phyloP scores from a whole-genome alignment of 225 moss, liverwort and hornwort genomes.

The Pleurozium schreberi region DNA sequence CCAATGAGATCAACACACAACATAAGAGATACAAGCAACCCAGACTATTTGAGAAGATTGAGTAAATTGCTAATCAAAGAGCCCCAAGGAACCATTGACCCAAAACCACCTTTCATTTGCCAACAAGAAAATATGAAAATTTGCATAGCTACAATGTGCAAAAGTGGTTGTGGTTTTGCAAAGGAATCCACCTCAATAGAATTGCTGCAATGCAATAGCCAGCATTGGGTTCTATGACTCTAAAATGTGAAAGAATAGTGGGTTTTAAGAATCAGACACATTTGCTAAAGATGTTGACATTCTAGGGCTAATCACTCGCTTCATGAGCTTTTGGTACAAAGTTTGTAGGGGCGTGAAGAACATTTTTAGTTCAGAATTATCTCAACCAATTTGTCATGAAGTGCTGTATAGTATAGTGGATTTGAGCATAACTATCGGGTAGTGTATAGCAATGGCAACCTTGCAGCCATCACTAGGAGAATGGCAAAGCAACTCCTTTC shows the following conservation, averaged over 20 bases:
- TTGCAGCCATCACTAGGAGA: no score
- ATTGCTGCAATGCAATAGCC: background rate
- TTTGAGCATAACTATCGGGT: no score
- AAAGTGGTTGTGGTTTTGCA: no score
- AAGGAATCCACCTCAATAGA: background rate
- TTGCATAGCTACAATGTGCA: background rate
- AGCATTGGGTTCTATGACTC: background rate
- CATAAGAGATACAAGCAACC: rapidly evolving
- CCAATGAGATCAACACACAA: background rate
- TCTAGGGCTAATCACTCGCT: background rate
- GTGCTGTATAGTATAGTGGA: no score
- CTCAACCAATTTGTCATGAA: no score
- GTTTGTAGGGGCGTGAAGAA: no score
- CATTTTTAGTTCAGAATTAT: no score
- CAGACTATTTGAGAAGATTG: background rate
- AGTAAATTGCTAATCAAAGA: background rate
- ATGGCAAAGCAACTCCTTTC: no score
- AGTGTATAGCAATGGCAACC: no score
- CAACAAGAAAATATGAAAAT: background rate
- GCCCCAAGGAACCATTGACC: rapidly evolving
- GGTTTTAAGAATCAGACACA: background rate
- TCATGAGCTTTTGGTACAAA: background rate
- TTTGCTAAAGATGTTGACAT: background rate
- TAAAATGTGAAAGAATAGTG: background rate
- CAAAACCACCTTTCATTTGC: background rate